Evolutionary conservation across 768 basidiomycete genomes (phyloP).

Genomic region (Rhodotorula babjevae): DNA sequence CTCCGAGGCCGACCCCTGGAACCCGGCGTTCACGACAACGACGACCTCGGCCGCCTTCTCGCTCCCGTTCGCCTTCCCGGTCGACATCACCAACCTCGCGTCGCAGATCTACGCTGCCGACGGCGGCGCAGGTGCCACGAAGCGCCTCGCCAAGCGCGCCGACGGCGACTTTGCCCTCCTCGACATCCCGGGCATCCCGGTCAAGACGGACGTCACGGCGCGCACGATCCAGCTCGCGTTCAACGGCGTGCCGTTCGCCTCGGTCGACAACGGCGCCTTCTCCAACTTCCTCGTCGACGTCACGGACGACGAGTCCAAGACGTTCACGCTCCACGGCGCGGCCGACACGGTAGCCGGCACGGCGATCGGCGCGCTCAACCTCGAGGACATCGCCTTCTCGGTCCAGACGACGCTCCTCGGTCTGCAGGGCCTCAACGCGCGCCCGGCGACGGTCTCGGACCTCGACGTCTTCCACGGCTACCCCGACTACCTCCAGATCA

Average conservation of each 20-base stretch:
- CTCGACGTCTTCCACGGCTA: conserved; percentile 68
- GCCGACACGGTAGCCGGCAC: conserved; percentile 52
- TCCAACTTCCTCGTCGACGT: conserved; percentile 58
- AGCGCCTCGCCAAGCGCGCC: conserved; percentile 5
- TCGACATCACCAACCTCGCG: conserved; percentile 62
- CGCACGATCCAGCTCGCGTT: conserved; percentile 63
- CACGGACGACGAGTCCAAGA: conserved; percentile 42
- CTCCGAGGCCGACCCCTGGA: conserved; percentile 57
- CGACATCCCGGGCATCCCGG: conserved; percentile 57
- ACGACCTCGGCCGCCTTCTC: conserved; percentile 62
- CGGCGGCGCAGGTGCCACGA: not conserved
- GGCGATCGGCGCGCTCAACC: conserved; percentile 59
- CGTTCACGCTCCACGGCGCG: conserved; percentile 14
- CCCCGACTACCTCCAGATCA: conserved; percentile 64
- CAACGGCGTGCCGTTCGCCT: conserved; percentile 56
- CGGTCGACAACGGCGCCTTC: conserved; percentile 56
- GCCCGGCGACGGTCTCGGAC: conserved; percentile 57
- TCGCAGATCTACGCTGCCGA: conserved; percentile 49
- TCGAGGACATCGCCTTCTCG: conserved; percentile 59
- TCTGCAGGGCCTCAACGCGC: conserved; percentile 60
- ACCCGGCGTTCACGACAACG: conserved; percentile 58
- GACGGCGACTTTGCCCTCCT: conserved; percentile 59
- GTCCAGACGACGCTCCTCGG: conserved; percentile 61
- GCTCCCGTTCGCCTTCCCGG: conserved; percentile 64
- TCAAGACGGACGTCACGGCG: conserved; percentile 59